These are phyloP conservation scores for Peribolospora baueri DNA, from an alignment of 768 basidiomycete species.

Conservation along the genomic window DNA sequence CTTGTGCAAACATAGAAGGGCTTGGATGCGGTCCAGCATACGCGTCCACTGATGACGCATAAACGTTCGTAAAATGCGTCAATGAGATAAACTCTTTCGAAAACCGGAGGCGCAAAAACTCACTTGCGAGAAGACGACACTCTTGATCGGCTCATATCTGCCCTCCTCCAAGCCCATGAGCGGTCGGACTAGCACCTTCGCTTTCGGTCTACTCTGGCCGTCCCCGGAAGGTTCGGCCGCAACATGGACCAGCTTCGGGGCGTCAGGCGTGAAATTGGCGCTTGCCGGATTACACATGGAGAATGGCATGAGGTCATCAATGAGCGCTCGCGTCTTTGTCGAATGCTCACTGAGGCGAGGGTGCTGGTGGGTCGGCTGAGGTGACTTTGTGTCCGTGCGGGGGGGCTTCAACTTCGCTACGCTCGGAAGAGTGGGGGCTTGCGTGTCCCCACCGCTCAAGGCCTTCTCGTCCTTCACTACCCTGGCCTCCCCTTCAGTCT, in stretches of 20 bases:
- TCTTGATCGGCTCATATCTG: constrained; percentile 32
- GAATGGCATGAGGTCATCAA: constrained; percentile 53
- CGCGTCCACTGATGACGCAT: no score
- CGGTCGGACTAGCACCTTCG: no score
- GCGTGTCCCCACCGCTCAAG: no score
- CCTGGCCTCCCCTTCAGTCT: no score
- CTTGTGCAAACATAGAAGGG: constrained; percentile 52
- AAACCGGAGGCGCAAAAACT: not conserved
- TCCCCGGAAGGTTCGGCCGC: constrained; percentile 16
- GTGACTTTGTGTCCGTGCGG: no score
- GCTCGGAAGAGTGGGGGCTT: no score
- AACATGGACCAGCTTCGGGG: constrained; percentile 43
- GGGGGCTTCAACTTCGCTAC: no score
- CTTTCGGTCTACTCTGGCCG: constrained; percentile 5
- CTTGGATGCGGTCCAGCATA: constrained; percentile 40
- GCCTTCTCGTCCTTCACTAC: no score
- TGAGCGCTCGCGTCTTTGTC: constrained; percentile 65
- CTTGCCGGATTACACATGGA: constrained; percentile 71
- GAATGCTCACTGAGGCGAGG: constrained; percentile 29
- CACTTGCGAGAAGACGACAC: constrained; percentile 70
- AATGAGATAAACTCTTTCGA: not conserved
- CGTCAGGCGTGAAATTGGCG: constrained; percentile 64
- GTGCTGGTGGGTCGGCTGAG: no score
- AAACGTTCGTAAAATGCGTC: not conserved
- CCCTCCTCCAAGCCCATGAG: not conserved